Evolutionary conservation across 192 early-diverging fungal genomes (phyloP), one percentile per base, ranked within the genome.

Genomic region (Podila epicladia): DNA sequence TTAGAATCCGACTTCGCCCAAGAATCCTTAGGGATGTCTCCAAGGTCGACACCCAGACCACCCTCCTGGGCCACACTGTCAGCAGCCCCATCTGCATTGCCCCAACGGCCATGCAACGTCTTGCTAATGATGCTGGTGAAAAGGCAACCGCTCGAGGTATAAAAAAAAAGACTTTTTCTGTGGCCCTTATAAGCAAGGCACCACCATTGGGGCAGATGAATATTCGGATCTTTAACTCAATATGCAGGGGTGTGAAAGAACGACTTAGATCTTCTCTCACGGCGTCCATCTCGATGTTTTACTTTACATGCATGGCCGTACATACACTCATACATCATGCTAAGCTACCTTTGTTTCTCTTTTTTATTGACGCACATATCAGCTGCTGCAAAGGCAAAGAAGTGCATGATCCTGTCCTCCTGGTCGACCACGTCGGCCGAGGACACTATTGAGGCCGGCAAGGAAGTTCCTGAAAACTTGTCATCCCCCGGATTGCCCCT

Each of bases 311-410:
- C 41, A 45, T 45, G 41, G 12, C 11, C 13, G 4, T 45, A 45
- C 41, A 45, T 45, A 37, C 35, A 37, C 6, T 9, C 35, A 8
- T 45, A 45, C 41, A 45, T 45, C 4, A 41, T 45, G 41, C 41
- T 45, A 45, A 45, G 7, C 41, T 45, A 45, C 13, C 38, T 41
- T 41, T 29, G 29, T 9, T 48, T 58, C 2, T n/a, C 9, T 49
- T 62, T 12, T 48, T 58, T 9, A 1, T 51, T 58, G 63, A 58
- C 38, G 58, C 15, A 38, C 20, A 48, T 62, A n/a, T 19, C 28
- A 86, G 60, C 88, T 93, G 78, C 87, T 91, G 68, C 93, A 93
- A 78, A 95, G 91, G 93, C 88, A 91, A 68, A 94, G 89, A 37
- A 95, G 91, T 41, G 85, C 94, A 50, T 93, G 94, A 50, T 92